Conservation (phyloP, 2,329 filamentous ascomycete species). For the Penicillium rolfsii region DNA sequence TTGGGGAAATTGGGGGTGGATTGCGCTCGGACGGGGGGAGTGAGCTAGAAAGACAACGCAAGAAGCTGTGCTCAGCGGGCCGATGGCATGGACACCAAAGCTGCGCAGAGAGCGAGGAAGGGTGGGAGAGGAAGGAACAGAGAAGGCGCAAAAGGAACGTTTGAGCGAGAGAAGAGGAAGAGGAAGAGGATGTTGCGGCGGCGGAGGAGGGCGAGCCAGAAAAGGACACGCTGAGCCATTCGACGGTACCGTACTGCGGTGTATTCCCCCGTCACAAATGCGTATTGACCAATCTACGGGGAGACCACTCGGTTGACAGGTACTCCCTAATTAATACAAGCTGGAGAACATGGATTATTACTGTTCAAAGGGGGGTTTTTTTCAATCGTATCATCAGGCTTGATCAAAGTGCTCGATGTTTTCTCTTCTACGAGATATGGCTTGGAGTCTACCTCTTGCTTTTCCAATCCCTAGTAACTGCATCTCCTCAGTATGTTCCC, state of each 20-base stretch:
- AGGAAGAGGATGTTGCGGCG: constrained; percentile 15
- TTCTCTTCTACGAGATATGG: neutral
- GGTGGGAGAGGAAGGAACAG: constrained; percentile 14
- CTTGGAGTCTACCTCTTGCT: neutral
- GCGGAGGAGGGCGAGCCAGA: constrained; percentile 15
- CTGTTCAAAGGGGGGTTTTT: neutral
- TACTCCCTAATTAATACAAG: too few species aligned
- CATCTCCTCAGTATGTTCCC: neutral
- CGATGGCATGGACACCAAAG: constrained; percentile 14
- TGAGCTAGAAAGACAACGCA: constrained; percentile 6
- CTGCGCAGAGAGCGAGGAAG: constrained; percentile 11
- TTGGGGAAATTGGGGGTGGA: constrained; percentile 12
- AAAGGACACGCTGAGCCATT: constrained; percentile 28
- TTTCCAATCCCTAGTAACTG: neutral
- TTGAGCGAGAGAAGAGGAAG: constrained; percentile 27
- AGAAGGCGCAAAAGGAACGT: constrained; percentile 14
- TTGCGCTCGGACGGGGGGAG: constrained; percentile 16
- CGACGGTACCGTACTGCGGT: constrained; percentile 22
- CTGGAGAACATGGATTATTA: neutral
- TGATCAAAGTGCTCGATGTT: too few species aligned
- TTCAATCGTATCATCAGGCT: neutral
- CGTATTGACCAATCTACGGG: neutral
- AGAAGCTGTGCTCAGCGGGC: constrained; percentile 11
- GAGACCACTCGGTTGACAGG: neutral
- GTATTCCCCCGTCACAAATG: neutral